Percentiles rank a stretch among this genome's conserved stretches.
These are phyloP conservation scores for Fusarium multiceps DNA, from an alignment of 2,329 filamentous ascomycete genomes.

Conservation along the genomic window DNA sequence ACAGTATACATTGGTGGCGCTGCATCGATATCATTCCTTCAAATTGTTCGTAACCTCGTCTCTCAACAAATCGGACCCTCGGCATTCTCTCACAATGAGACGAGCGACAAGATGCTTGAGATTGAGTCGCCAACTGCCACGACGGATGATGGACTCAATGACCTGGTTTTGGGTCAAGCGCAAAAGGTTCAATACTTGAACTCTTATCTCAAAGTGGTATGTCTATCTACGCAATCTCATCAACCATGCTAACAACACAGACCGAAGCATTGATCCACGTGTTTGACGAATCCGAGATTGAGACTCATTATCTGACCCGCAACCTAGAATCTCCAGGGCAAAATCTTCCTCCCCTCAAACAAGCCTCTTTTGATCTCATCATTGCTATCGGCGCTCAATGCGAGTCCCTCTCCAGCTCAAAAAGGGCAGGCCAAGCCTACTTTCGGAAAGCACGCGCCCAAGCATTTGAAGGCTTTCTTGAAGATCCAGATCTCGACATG, in stretches of 20 bases:
- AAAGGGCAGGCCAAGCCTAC: constrained; percentile 49
- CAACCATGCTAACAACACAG: constrained; percentile 16
- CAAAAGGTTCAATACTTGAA: constrained; percentile 24
- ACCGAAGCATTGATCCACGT: constrained; percentile 52
- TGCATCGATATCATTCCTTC: constrained; percentile 66
- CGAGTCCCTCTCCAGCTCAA: constrained; percentile 28
- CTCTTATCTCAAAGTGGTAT: constrained; percentile 37
- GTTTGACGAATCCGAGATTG: constrained; percentile 47
- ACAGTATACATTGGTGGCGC: constrained; percentile 62
- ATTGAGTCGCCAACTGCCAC: constrained; percentile 35
- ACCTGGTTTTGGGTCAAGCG: not conserved
- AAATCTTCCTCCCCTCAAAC: constrained; percentile 6
- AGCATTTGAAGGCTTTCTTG: constrained; percentile 40
- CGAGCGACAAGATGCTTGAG: constrained; percentile 46
- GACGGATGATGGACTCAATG: not conserved
- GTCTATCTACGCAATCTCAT: rapidly evolving
- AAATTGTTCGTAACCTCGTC: constrained; percentile 48
- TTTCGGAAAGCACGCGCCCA: constrained; percentile 57
- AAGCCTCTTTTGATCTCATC: constrained; percentile 30
- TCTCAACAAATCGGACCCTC: constrained; percentile 45
- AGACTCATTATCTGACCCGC: constrained; percentile 30
- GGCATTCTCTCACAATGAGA: constrained; percentile 44
- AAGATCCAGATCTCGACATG: constrained; percentile 45
- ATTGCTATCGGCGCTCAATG: constrained; percentile 46
- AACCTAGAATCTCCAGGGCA: not conserved